These are phyloP conservation scores for Acacia confusa DNA, from an alignment of 306 rosid species.

Conservation along the genomic window DNA sequence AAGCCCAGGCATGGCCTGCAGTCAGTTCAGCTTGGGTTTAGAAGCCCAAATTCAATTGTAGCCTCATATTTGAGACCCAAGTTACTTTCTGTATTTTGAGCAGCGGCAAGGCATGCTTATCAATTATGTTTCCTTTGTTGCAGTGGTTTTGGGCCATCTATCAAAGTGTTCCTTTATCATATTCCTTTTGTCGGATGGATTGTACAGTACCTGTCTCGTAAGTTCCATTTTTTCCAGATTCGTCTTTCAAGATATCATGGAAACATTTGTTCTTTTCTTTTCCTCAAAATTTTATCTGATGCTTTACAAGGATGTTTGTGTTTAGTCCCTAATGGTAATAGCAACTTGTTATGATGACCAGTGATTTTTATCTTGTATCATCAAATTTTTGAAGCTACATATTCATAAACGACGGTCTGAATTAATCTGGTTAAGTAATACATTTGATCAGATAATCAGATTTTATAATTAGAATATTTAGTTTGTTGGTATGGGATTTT, in stretches of 20 bases:
- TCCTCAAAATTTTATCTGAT: not conserved
- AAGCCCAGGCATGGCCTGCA: not conserved
- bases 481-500: not conserved
- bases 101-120: not conserved
- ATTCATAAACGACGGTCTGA: not conserved
- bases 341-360: not conserved
- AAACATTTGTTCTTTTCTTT: not conserved
- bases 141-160: constrained; percentile 86
- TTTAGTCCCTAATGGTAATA: not conserved
- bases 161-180: constrained; percentile 71
- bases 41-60: not conserved
- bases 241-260: constrained; percentile 22
- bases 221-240: constrained; percentile 33
- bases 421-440: not conserved
- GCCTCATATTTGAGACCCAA: not conserved
- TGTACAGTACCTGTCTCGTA: constrained; percentile 70
- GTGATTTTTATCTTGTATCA: not conserved
- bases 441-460: not conserved
- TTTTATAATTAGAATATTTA: not conserved
- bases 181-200: constrained; percentile 89
- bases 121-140: constrained; percentile 40
- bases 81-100: not conserved
- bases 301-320: not conserved
- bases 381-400: not conserved
- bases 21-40: not conserved